These are phyloP conservation scores for Chaetomiaceae sp. DNA, from an alignment of 2,329 filamentous ascomycete genomes.

Conservation along the genomic window DNA sequence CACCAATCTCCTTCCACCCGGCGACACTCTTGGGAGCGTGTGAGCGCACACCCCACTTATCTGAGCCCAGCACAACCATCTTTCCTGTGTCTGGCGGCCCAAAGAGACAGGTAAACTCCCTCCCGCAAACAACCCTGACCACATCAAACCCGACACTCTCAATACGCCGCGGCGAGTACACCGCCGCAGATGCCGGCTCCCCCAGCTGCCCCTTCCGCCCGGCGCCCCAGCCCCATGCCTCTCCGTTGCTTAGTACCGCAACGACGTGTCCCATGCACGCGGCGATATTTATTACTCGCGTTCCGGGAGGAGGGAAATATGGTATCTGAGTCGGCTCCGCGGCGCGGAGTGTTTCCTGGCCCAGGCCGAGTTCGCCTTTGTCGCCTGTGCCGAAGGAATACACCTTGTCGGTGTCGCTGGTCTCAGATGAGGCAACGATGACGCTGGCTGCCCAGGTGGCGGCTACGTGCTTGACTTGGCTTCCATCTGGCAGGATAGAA, in stretches of 20 bases:
- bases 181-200: slow-evolving; percentile 42
- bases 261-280: slow-evolving; percentile 77
- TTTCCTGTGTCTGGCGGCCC: slow-evolving; percentile 52
- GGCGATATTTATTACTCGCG: slow-evolving; percentile 59
- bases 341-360: slow-evolving; percentile 47
- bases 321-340: slow-evolving; percentile 47
- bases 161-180: slow-evolving; percentile 60
- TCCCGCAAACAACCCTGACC: slow-evolving; percentile 66
- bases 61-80: slow-evolving; percentile 64
- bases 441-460: slow-evolving; percentile 78
- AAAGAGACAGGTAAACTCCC: slow-evolving; percentile 78
- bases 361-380: slow-evolving; percentile 70
- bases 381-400: slow-evolving; percentile 62
- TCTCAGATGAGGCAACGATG: slow-evolving; percentile 47
- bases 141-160: slow-evolving; percentile 57
- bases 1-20: slow-evolving; percentile 64
- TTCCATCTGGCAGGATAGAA: not conserved
- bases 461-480: slow-evolving; percentile 46
- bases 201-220: slow-evolving; percentile 83
- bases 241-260: slow-evolving; percentile 66
- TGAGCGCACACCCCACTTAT: slow-evolving; percentile 66
- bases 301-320: slow-evolving; percentile 59
- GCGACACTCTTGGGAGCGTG: slow-evolving; percentile 49
- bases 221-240: slow-evolving; percentile 84
- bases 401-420: slow-evolving; percentile 44